Conservation (phyloP, 2,329 filamentous ascomycete genomes). For the Scleromitrula shiraiana region DNA sequence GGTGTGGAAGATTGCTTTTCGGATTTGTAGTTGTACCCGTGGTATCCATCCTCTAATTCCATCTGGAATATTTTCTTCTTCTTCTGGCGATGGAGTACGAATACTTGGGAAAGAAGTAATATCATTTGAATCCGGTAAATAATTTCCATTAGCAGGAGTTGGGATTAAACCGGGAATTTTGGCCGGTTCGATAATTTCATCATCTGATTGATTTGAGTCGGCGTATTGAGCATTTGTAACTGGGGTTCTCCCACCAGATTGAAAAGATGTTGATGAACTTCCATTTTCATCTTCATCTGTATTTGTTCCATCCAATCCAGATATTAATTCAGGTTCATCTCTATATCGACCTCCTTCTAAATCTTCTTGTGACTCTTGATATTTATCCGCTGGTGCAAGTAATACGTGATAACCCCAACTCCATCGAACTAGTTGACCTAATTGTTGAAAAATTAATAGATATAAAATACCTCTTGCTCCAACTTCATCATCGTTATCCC, state of each 20-base stretch:
- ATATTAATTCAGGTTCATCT: conserved; percentile 43
- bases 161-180: conserved; percentile 20
- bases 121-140: conserved; percentile 28
- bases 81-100: conserved; percentile 26
- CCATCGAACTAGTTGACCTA: conserved; percentile 92
- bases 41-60: conserved; percentile 37
- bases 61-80: conserved; percentile 29
- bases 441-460: conserved; percentile 92
- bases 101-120: conserved; percentile 58
- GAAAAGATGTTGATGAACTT: conserved; percentile 22
- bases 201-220: conserved; percentile 32
- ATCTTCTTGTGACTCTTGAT: conserved; percentile 44
- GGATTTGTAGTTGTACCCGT: conserved; percentile 31
- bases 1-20: conserved; percentile 15
- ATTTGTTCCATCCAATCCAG: conserved; percentile 34
- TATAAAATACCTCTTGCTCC: conserved; percentile 91
- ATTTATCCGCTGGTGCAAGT: conserved; percentile 73
- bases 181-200: conserved; percentile 35
- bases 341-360: conserved; percentile 47
- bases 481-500: conserved; percentile 93
- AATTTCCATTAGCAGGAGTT: conserved; percentile 21
- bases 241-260: conserved; percentile 29
- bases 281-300: conserved; percentile 12
- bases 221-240: conserved; percentile 25
- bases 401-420: conserved; percentile 97